Evolutionary conservation across 768 basidiomycete species (phyloP).

Genomic region (Termitomyces sp.): DNA sequence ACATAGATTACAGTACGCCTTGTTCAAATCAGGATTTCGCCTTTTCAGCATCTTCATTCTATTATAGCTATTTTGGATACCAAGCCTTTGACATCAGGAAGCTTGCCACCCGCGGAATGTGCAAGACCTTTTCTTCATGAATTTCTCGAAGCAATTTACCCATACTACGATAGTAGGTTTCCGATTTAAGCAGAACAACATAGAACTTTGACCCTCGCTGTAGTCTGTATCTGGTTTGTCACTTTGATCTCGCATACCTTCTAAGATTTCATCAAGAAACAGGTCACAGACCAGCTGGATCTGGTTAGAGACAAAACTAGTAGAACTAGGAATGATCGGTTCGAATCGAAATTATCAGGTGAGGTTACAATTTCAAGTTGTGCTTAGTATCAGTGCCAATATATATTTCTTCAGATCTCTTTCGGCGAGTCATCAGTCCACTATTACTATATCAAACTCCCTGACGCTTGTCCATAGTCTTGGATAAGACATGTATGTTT

Average conservation of each 20-base stretch:
- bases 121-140: conserved; percentile 80
- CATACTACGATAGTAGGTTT: conserved; percentile 68
- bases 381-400: background rate
- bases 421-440: conserved; percentile 39
- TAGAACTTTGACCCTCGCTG: background rate
- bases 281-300: conserved; percentile 88
- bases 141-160: conserved; percentile 76
- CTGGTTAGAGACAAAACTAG: conserved; percentile 84
- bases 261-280: background rate
- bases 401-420: conserved; percentile 39
- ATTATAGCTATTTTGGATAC: conserved; percentile 74
- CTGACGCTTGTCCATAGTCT: conserved; percentile 34
- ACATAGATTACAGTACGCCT: conserved; percentile 79
- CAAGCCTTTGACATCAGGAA: conserved; percentile 77
- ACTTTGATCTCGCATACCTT: no score
- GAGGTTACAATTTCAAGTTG: conserved; percentile 7
- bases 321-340: conserved; percentile 83
- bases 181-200: background rate
- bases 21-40: background rate
- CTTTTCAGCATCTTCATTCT: conserved; percentile 4
- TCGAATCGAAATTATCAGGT: conserved; percentile 67
- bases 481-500: conserved; percentile 89
- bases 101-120: conserved; percentile 75
- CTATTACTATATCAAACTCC: background rate
- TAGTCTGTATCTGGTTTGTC: conserved; percentile 77